Evolutionary conservation across 768 basidiomycete genomes (phyloP).

Genomic region (Hypholoma sublateritium): DNA sequence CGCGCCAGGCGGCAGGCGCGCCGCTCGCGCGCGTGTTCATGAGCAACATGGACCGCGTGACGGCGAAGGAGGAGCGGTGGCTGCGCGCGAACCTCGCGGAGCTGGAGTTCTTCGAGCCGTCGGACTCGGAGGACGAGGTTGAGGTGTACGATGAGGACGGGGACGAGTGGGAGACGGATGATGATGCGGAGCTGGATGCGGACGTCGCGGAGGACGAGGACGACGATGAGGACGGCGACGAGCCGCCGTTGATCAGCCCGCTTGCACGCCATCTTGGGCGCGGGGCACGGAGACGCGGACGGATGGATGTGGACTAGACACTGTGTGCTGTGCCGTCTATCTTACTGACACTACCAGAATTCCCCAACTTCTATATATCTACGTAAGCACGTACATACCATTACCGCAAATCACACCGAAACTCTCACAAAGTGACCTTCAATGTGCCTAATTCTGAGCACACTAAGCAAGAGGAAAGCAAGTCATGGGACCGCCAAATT

Average conservation of each 20-base stretch:
- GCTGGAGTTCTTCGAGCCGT: constrained; percentile 59
- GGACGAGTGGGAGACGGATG: constrained; percentile 11
- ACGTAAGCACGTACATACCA: background rate
- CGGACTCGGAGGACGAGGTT: constrained; percentile 44
- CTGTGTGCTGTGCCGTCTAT: background rate
- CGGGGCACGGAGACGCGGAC: background rate
- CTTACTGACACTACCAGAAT: background rate
- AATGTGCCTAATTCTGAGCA: no score
- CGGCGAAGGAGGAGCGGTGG: constrained; percentile 47
- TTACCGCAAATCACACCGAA: no score
- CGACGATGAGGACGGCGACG: constrained; percentile 19
- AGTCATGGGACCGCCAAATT: no score
- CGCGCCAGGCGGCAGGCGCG: constrained; percentile 38
- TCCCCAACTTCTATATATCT: background rate
- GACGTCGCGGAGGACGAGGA: constrained; percentile 24
- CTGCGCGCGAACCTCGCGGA: constrained; percentile 46
- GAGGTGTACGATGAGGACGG: constrained; percentile 17
- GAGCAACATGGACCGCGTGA: constrained; percentile 43
- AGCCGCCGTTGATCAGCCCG: constrained; percentile 15
- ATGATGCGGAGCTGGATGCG: constrained; percentile 7
- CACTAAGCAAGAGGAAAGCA: no score
- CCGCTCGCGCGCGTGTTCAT: constrained; percentile 50
- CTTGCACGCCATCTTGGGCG: constrained; percentile 17
- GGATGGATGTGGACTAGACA: constrained; percentile 1
- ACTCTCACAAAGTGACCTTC: no score